Evolutionary conservation across 192 early-diverging fungal species (phyloP).

Genomic region (Gonapodya sp.): DNA sequence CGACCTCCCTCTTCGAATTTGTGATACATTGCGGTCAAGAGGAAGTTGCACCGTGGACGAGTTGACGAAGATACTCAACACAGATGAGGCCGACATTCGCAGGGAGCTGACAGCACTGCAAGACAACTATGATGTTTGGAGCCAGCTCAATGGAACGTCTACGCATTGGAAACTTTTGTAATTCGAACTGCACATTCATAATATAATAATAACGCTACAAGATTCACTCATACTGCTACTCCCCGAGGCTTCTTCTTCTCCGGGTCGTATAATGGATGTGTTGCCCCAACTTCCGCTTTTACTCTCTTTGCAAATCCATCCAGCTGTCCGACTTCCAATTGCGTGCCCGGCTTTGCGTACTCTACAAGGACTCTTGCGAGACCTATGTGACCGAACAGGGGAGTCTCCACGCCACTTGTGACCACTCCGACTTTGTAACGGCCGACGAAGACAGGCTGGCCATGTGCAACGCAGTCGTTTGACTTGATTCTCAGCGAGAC

Average conservation of each 20-base stretch:
- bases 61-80: neutral
- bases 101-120: neutral
- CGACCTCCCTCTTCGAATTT: neutral
- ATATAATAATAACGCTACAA: neutral
- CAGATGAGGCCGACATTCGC: neutral
- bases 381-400: neutral
- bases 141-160: neutral
- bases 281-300: neutral
- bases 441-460: neutral
- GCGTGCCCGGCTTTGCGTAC: neutral
- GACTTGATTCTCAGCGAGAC: neutral
- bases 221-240: too few relatives aligned
- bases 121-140: neutral
- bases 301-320: neutral
- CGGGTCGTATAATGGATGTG: neutral
- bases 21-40: neutral
- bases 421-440: neutral
- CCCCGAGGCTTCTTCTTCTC: constrained; percentile 1
- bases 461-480: neutral
- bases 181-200: too few relatives aligned
- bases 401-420: neutral
- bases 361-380: neutral
- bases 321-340: neutral
- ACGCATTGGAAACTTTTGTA: neutral
- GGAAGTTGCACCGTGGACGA: neutral